phyloP scores from a whole-genome alignment of 306 rosid species.

The Begonia peltatifolia region DNA sequence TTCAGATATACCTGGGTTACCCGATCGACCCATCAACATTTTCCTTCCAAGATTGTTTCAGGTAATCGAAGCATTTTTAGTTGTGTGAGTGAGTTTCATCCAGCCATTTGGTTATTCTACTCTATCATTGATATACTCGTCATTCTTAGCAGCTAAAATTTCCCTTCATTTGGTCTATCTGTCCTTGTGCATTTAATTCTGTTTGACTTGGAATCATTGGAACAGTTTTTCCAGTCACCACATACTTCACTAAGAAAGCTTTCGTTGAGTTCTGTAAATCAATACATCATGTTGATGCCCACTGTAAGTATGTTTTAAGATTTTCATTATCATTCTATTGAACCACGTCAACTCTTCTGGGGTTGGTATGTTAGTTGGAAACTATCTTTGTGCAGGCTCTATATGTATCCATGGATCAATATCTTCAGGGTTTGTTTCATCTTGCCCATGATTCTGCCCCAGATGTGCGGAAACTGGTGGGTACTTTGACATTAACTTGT shows the following conservation, averaged over 20 bases:
- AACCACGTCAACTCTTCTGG: constrained; percentile 3
- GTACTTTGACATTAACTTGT: constrained; percentile 14
- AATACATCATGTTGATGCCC: constrained; percentile 93
- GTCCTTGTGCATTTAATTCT: background rate
- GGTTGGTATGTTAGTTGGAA: constrained; percentile 11
- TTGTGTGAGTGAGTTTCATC: too few relatives aligned
- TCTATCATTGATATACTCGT: too few relatives aligned
- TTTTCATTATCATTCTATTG: constrained; percentile 7
- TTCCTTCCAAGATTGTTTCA: constrained; percentile 74
- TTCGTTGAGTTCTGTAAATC: constrained; percentile 91
- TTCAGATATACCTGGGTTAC: constrained; percentile 77
- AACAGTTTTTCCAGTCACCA: constrained; percentile 87
- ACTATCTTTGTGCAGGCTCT: constrained; percentile 45
- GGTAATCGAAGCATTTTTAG: constrained; percentile 21
- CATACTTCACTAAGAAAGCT: constrained; percentile 74
- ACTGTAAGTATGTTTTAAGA: constrained; percentile 51
- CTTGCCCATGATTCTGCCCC: constrained; percentile 70
- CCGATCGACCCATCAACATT: constrained; percentile 86
- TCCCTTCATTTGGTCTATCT: background rate
- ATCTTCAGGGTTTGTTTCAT: constrained; percentile 86
- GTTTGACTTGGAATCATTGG: constrained; percentile 3
- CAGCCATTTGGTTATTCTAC: too few relatives aligned
- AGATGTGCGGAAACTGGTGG: constrained; percentile 90
- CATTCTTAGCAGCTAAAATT: too few relatives aligned
- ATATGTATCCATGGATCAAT: constrained; percentile 65